Evolutionary conservation across 176 grass and related monocot genomes (phyloP).

Genomic region (Cymbopogon citratus): DNA sequence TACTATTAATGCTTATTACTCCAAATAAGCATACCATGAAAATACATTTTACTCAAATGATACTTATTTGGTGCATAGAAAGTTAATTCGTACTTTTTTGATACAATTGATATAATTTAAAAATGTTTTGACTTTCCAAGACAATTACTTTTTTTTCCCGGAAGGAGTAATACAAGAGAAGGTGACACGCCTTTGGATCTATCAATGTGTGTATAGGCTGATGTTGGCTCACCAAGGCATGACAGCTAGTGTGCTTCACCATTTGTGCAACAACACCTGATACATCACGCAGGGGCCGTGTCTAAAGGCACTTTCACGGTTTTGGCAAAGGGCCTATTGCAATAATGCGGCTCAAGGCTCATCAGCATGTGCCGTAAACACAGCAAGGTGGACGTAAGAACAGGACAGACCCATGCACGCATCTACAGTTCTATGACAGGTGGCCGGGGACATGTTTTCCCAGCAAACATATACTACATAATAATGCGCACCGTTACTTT

Average conservation of each 20-base stretch:
- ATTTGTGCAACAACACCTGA: conserved; percentile 34
- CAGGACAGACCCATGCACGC: background rate
- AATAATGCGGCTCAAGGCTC: background rate
- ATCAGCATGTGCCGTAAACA: conserved; percentile 19
- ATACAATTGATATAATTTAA: too few species aligned
- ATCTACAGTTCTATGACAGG: conserved; percentile 13
- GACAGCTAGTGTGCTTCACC: conserved; percentile 23
- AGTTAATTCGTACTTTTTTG: too few species aligned
- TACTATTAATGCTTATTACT: background rate
- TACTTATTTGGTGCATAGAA: too few species aligned
- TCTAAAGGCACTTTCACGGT: conserved; percentile 27
- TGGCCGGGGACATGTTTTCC: background rate
- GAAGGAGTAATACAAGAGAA: background rate
- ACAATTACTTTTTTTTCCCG: background rate
- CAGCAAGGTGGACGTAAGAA: conserved; percentile 22
- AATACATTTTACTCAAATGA: too few species aligned
- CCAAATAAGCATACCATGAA: too few species aligned
- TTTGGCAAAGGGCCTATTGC: conserved; percentile 22
- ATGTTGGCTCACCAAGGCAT: background rate
- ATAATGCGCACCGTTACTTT: conserved; percentile 1
- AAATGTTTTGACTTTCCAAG: too few species aligned
- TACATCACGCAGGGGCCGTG: conserved; percentile 21
- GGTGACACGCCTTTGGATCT: conserved; percentile 10
- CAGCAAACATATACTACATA: background rate
- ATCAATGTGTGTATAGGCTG: background rate